A percentile compares a stretch with the other conserved stretches of the same genome.
Conservation (phyloP, 1,284 basidiomycete genomes). For the Mrakiaceae sp. region DNA sequence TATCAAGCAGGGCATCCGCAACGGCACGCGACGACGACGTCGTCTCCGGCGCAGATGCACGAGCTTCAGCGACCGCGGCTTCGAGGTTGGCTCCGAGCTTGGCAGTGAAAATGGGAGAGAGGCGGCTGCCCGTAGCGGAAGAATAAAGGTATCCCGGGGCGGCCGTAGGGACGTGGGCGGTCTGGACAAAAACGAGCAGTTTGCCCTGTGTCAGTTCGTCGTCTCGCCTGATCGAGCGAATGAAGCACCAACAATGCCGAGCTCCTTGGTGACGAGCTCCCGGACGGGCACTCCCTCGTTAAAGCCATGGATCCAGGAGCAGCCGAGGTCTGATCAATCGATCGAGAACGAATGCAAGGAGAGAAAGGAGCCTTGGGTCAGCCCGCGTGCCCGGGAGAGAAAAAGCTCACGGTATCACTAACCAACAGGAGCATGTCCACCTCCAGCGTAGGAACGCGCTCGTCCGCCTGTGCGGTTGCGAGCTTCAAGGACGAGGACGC, state of each 20-base stretch:
- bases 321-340: conserved; percentile 33
- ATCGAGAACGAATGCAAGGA: too few species aligned
- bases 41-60: not conserved
- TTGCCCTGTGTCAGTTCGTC: not conserved
- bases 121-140: conserved; percentile 11
- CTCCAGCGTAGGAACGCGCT: conserved; percentile 33
- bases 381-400: too few species aligned
- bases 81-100: conserved; percentile 10
- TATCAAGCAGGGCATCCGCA: conserved; percentile 5
- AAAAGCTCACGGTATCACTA: too few species aligned
- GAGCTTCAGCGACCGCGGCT: not conserved
- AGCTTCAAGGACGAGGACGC: conserved; percentile 39
- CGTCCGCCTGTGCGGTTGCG: conserved; percentile 40
- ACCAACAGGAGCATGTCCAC: conserved; percentile 23
- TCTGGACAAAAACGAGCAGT: conserved; percentile 13
- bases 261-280: conserved; percentile 30
- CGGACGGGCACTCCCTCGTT: conserved; percentile 39
- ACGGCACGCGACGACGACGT: conserved; percentile 5
- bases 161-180: conserved; percentile 25
- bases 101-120: conserved; percentile 17
- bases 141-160: too few species aligned
- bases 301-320: conserved; percentile 42
- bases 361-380: too few species aligned
- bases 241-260: conserved; percentile 29
- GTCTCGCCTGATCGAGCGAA: conserved; percentile 3